A percentile compares a stretch with the other conserved stretches of the same genome.
Conservation (phyloP, 352 stramenopile genomes). For the Phytophthora tentaculata region DNA sequence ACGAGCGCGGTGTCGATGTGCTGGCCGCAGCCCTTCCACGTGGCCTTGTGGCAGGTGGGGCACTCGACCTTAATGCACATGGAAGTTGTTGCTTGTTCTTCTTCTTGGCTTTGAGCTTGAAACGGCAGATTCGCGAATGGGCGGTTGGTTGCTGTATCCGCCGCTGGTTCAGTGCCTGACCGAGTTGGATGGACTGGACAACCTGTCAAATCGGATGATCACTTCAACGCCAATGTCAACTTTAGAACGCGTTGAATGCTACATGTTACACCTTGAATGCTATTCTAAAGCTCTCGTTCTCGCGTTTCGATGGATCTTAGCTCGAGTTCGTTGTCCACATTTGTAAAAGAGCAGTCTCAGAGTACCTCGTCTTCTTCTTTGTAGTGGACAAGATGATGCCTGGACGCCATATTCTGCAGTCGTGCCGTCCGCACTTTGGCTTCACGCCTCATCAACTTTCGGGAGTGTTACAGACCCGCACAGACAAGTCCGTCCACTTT, state of each 20-base stretch:
- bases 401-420: constrained; percentile 20
- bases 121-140: constrained; percentile 28
- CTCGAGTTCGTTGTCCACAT: neutral
- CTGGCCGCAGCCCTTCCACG: constrained; percentile 64
- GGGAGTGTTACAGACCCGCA: constrained; percentile 15
- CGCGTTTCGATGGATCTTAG: neutral
- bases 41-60: constrained; percentile 63
- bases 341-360: constrained; percentile 17
- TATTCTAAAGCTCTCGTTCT: constrained; percentile 20
- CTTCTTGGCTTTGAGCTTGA: constrained; percentile 11
- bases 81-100: neutral
- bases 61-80: constrained; percentile 77
- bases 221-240: neutral
- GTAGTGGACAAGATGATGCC: constrained; percentile 25
- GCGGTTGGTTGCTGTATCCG: neutral
- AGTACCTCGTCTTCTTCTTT: neutral
- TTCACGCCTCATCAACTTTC: constrained; percentile 37
- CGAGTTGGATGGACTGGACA: neutral
- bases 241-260: constrained; percentile 8
- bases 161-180: constrained; percentile 6
- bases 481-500: constrained; percentile 17
- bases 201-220: constrained; percentile 1
- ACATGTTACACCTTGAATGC: constrained; percentile 15
- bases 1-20: constrained; percentile 62
- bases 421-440: constrained; percentile 17